A percentile compares a stretch with the other conserved stretches of the same genome.
These are phyloP conservation scores for Vicia villosa DNA, from an alignment of 306 rosid species.

Conservation along the genomic window DNA sequence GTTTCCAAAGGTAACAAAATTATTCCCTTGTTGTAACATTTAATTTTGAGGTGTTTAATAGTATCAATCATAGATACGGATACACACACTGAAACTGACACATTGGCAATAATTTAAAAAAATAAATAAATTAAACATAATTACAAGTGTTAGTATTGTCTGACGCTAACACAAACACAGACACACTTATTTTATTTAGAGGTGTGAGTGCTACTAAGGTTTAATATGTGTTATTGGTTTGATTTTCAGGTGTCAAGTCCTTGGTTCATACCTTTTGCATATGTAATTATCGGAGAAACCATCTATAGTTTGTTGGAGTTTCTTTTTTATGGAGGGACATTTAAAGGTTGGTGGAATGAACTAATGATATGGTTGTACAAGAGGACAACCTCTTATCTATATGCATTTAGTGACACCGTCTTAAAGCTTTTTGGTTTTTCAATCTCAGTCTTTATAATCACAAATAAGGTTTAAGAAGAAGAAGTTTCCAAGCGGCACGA, in stretches of 20 bases:
- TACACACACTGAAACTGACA: no score
- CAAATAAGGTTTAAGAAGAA: constrained; percentile 67
- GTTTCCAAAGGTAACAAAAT: constrained; percentile 67
- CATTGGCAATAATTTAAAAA: no score
- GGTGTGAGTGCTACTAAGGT: no score
- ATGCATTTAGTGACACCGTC: constrained; percentile 60
- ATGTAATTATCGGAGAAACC: constrained; percentile 50
- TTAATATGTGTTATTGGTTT: constrained; percentile 21
- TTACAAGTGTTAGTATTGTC: no score
- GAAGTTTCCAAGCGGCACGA: constrained; percentile 57
- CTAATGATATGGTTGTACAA: constrained; percentile 79
- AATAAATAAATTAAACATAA: no score
- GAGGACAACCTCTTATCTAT: constrained; percentile 68
- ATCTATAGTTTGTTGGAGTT: constrained; percentile 59
- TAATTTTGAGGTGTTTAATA: no score
- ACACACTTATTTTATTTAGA: no score
- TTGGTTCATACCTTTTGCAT: constrained; percentile 81
- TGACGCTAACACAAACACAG: no score
- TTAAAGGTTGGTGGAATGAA: constrained; percentile 88
- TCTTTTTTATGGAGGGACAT: constrained; percentile 62
- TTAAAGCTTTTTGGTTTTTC: constrained; percentile 54
- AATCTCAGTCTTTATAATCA: constrained; percentile 53
- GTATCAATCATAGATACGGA: no score
- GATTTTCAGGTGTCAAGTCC: constrained; percentile 65
- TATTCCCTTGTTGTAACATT: not conserved